Conservation (phyloP, 768 basidiomycete genomes). For the Lactifluus pinguis region DNA sequence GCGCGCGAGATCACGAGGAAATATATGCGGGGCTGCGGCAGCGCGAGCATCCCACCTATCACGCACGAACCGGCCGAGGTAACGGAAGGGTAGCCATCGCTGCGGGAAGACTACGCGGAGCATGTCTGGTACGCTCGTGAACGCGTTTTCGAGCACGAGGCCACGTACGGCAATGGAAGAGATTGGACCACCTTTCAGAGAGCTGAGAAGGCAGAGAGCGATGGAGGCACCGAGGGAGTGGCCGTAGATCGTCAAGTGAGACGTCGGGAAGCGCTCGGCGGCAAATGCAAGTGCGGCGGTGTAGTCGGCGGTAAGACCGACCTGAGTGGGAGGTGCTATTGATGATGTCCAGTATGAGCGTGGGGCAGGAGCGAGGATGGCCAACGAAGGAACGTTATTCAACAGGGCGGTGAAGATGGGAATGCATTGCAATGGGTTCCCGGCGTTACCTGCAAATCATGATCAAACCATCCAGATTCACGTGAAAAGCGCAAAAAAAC, state of each 20-base stretch:
- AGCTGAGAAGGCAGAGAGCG: constrained; percentile 32
- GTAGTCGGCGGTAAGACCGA: constrained; percentile 36
- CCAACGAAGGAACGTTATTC: constrained; percentile 11
- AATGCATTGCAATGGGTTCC: constrained; percentile 38
- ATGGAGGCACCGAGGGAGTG: constrained; percentile 43
- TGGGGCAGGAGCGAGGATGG: constrained; percentile 36
- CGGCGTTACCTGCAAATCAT: constrained; percentile 35
- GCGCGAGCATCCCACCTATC: constrained; percentile 40
- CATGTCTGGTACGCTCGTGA: constrained; percentile 40
- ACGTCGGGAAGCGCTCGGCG: constrained; percentile 26
- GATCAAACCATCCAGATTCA: too few relatives aligned
- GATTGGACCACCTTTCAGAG: not conserved
- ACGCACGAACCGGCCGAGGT: constrained; percentile 34
- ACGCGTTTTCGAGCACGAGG: constrained; percentile 42
- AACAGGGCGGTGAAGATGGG: constrained; percentile 34
- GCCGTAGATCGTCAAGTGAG: constrained; percentile 33
- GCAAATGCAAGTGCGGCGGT: constrained; percentile 26
- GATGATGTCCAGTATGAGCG: constrained; percentile 45
- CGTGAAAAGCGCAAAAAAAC: not conserved
- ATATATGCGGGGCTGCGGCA: constrained; percentile 20
- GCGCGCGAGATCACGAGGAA: constrained; percentile 16
- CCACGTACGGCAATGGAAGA: constrained; percentile 23
- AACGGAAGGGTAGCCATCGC: constrained; percentile 41
- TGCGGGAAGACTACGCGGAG: constrained; percentile 39
- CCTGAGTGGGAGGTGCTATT: constrained; percentile 30